Conservation (phyloP, 2,329 filamentous ascomycete species). For the Cladophialophora carrionii region DNA sequence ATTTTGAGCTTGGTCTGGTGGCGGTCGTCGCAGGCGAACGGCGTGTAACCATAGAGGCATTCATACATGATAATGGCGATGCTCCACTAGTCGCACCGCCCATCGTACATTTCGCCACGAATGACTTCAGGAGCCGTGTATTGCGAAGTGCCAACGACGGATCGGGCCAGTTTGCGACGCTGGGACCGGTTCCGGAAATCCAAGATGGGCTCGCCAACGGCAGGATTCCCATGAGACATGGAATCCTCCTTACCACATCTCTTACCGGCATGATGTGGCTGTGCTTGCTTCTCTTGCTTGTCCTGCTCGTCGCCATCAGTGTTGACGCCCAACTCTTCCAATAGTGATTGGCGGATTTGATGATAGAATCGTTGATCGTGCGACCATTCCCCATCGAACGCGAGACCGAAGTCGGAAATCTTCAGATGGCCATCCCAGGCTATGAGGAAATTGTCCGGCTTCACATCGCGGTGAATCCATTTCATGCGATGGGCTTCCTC, state of each 20-base stretch:
- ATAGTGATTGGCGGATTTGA: conserved; percentile 75
- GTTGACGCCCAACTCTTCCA: conserved; percentile 74
- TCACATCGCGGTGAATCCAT: conserved; percentile 95
- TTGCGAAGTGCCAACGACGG: conserved; percentile 91
- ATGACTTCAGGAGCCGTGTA: conserved; percentile 98
- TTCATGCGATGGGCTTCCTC: conserved; percentile 85
- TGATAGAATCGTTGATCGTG: conserved; percentile 88
- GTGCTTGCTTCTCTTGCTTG: conserved; percentile 54
- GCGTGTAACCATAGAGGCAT: conserved; percentile 89
- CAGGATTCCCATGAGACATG: conserved; percentile 20
- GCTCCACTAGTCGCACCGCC: conserved; percentile 96
- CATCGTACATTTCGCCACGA: conserved; percentile 79
- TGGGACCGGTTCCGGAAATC: conserved; percentile 71
- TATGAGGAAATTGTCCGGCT: conserved; percentile 96
- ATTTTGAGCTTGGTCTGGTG: conserved; percentile 87
- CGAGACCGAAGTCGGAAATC: conserved; percentile 93
- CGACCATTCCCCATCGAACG: conserved; percentile 93
- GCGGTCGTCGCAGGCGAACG: conserved; percentile 80
- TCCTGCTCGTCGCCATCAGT: conserved; percentile 76
- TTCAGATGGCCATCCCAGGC: conserved; percentile 86
- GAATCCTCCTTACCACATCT: conserved; percentile 16
- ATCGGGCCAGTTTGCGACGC: conserved; percentile 74
- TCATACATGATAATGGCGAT: conserved; percentile 93
- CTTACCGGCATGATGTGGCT: conserved; percentile 13
- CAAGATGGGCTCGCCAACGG: conserved; percentile 57